Evolutionary conservation across 2,329 filamentous ascomycete genomes (phyloP).

Genomic region (Aspergillus japonicus): DNA sequence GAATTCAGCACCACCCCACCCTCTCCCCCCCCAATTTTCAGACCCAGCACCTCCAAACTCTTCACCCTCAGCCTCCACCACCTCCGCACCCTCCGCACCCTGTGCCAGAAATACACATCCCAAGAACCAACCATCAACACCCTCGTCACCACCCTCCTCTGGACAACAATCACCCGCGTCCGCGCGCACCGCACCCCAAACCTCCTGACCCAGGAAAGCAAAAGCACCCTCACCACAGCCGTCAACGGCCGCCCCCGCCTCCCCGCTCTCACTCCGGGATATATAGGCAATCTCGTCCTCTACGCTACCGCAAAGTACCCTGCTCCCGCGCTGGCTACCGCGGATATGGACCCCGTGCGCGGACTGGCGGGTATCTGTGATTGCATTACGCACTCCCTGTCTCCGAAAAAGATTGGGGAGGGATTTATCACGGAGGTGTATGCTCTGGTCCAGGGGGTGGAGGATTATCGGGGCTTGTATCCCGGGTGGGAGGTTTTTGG

Average conservation of each 20-base stretch:
- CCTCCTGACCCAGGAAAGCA: background rate
- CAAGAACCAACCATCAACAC: constrained; percentile 7
- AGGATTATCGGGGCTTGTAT: constrained; percentile 6
- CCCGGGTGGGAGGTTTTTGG: constrained; percentile 16
- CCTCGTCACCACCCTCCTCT: constrained; percentile 13
- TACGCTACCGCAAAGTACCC: background rate
- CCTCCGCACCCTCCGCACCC: background rate
- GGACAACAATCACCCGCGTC: constrained; percentile 13
- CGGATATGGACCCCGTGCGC: background rate
- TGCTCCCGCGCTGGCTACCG: background rate
- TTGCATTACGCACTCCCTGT: background rate
- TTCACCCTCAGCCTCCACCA: constrained; percentile 2
- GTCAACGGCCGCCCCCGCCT: constrained; percentile 9
- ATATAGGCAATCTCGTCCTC: constrained; percentile 5
- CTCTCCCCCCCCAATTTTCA: background rate
- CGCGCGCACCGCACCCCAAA: background rate
- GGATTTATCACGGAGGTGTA: constrained; percentile 9
- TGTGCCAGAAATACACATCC: background rate
- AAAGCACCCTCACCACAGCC: constrained; percentile 2
- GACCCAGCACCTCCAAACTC: constrained; percentile 4
- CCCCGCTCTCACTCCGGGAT: background rate
- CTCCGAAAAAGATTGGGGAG: background rate
- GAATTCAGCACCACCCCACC: constrained; percentile 9
- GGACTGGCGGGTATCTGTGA: constrained; percentile 1
- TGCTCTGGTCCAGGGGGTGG: background rate